phyloP scores from a whole-genome alignment of 768 basidiomycete genomes.

The Naematelia encephala region DNA sequence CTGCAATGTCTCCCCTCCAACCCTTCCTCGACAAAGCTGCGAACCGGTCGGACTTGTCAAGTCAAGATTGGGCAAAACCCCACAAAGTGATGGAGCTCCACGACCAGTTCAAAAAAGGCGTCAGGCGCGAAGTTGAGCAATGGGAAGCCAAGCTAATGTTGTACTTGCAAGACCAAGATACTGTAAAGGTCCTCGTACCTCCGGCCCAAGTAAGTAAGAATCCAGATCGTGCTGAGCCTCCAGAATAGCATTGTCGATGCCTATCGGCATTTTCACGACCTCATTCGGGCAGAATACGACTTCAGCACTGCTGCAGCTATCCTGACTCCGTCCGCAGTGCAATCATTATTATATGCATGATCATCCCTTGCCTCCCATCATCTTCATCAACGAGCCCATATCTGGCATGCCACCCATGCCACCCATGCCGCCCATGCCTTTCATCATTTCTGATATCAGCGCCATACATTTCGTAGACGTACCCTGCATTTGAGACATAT shows the following conservation, averaged over 20 bases:
- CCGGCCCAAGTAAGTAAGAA: conserved; percentile 57
- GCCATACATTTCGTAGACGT: neutral
- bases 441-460: conserved; percentile 69
- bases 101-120: conserved; percentile 54
- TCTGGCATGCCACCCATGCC: conserved; percentile 25
- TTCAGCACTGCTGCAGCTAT: conserved; percentile 41
- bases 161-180: conserved; percentile 77
- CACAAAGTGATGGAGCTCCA: conserved; percentile 58
- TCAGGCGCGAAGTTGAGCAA: conserved; percentile 57
- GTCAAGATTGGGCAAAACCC: conserved; percentile 59
- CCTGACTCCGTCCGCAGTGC: conserved; percentile 42
- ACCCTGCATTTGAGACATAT: conserved; percentile 87
- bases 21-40: conserved; percentile 59
- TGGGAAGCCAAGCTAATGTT: conserved; percentile 61
- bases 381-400: conserved; percentile 52
- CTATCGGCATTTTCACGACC: conserved; percentile 70
- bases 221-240: conserved; percentile 3
- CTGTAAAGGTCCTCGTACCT: conserved; percentile 70
- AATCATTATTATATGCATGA: conserved; percentile 9
- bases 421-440: conserved; percentile 58
- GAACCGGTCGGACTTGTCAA: conserved; percentile 36
- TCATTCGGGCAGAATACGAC: conserved; percentile 56
- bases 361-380: conserved; percentile 53
- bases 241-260: conserved; percentile 69
- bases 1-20: conserved; percentile 62